These are phyloP conservation scores for Pyrus hybrid DNA, from an alignment of 331 rosid genomes.

Conservation along the genomic window DNA sequence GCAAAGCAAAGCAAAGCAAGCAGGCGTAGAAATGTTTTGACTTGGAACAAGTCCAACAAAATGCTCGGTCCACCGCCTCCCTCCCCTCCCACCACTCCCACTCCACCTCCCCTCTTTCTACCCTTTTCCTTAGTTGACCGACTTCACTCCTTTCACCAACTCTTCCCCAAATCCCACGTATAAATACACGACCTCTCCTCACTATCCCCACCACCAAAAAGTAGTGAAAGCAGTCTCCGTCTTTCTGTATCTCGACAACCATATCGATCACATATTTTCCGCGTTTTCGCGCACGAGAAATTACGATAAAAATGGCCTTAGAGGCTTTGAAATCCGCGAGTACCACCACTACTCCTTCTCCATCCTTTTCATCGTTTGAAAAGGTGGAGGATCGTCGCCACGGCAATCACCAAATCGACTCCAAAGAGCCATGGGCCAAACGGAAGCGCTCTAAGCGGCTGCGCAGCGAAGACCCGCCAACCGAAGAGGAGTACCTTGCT, in stretches of 20 bases:
- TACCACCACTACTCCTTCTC: background rate
- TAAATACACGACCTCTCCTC: background rate
- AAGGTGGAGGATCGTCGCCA: slow-evolving; percentile 11
- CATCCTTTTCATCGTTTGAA: slow-evolving; percentile 18
- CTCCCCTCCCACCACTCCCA: too few relatives aligned
- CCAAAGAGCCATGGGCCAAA: slow-evolving; percentile 51
- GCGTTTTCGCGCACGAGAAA: background rate
- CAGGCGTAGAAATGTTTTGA: slow-evolving; percentile 11
- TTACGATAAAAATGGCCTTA: slow-evolving; percentile 47
- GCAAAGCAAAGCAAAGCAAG: slow-evolving; percentile 2
- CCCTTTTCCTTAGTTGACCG: slow-evolving; percentile 32
- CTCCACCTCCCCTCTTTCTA: too few relatives aligned
- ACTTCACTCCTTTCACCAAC: slow-evolving; percentile 30
- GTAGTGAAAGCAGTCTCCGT: background rate
- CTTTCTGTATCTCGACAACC: background rate
- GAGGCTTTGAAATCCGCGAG: slow-evolving; percentile 64
- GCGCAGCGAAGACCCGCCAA: slow-evolving; percentile 31
- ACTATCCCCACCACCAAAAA: background rate
- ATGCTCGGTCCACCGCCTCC: too few relatives aligned
- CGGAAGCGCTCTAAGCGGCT: slow-evolving; percentile 64
- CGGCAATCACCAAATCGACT: background rate
- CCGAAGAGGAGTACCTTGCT: slow-evolving; percentile 86
- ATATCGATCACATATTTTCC: background rate
- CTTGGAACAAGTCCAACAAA: too few relatives aligned
- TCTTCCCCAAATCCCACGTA: background rate